Percentiles rank a stretch among this genome's conserved stretches.
Evolutionary conservation across 331 rosid species (phyloP).

Genomic region (Malus hybrid): DNA sequence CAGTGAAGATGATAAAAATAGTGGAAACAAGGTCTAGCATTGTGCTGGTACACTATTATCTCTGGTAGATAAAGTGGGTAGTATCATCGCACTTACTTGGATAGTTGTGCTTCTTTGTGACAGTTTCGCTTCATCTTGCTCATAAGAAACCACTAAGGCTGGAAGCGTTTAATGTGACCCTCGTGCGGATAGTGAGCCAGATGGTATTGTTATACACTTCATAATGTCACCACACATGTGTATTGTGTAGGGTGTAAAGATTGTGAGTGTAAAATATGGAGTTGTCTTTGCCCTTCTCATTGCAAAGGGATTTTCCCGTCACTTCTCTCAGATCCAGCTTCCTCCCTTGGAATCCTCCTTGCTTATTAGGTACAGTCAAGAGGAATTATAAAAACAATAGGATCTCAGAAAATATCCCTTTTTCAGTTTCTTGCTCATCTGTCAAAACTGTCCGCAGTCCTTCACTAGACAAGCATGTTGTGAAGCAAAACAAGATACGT

Average conservation of each 20-base stretch:
- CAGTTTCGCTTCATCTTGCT: not conserved
- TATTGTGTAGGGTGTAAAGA: not conserved
- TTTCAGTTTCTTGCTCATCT: conserved; percentile 49
- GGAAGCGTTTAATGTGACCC: not conserved
- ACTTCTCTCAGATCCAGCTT: conserved; percentile 33
- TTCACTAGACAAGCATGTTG: conserved; percentile 62
- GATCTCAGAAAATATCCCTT: not conserved
- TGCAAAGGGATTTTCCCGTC: conserved; percentile 21
- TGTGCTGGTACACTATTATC: not conserved
- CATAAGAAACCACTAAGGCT: not conserved
- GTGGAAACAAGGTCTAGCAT: not conserved
- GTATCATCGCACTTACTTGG: not conserved
- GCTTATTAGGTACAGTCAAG: conserved; percentile 13
- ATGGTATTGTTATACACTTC: not conserved
- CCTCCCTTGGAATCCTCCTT: conserved; percentile 22
- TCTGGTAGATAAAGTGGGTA: not conserved
- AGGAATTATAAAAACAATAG: conserved; percentile 10
- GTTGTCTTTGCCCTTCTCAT: conserved; percentile 31
- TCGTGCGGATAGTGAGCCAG: not conserved
- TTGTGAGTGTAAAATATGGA: conserved; percentile 25
- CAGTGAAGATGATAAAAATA: not conserved
- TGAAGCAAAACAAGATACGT: conserved; percentile 51
- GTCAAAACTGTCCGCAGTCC: conserved; percentile 67
- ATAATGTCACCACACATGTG: not conserved
- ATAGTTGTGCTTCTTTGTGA: not conserved